A percentile compares a stretch with the other conserved stretches of the same genome.
Conservation (phyloP, 306 rosid species). For the Hylodesmum podocarpum region DNA sequence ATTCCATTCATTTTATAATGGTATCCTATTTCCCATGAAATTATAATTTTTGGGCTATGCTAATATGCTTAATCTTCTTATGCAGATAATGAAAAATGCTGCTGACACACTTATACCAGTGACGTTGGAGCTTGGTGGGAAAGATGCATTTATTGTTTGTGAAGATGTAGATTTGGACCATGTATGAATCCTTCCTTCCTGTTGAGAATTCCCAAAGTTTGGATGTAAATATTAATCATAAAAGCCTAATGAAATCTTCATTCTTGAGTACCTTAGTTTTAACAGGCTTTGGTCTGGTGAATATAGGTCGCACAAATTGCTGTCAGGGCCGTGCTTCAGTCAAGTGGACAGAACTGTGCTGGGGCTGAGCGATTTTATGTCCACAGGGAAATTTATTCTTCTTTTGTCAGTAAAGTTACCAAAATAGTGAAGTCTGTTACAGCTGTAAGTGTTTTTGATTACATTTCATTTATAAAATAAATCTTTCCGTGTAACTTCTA, state of each 20-base stretch:
- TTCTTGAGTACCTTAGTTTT: slow-evolving; percentile 22
- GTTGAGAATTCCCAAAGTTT: slow-evolving; percentile 20
- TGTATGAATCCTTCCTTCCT: slow-evolving; percentile 46
- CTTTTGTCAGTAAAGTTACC: slow-evolving; percentile 67
- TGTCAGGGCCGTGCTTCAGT: slow-evolving; percentile 80
- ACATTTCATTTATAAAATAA: neutral
- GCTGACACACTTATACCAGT: slow-evolving; percentile 77
- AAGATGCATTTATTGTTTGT: slow-evolving; percentile 89
- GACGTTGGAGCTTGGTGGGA: slow-evolving; percentile 93
- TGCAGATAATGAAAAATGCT: slow-evolving; percentile 88
- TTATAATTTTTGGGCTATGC: neutral
- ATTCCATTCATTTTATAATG: slow-evolving; percentile 14
- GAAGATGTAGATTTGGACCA: slow-evolving; percentile 80
- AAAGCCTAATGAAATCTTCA: neutral
- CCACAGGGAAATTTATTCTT: slow-evolving; percentile 68
- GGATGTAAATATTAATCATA: slow-evolving; percentile 6
- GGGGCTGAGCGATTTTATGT: slow-evolving; percentile 97
- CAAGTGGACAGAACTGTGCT: slow-evolving; percentile 95
- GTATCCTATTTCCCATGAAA: neutral
- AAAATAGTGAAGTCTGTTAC: slow-evolving; percentile 72
- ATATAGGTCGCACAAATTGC: slow-evolving; percentile 85
- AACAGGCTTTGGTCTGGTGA: slow-evolving; percentile 31
- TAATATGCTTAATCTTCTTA: slow-evolving; percentile 23
- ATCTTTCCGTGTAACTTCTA: slow-evolving; percentile 2
- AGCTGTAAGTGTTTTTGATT: slow-evolving; percentile 58